Evolutionary conservation across 2,329 filamentous ascomycete genomes (phyloP).

Genomic region (Trichophyton benhamiae): DNA sequence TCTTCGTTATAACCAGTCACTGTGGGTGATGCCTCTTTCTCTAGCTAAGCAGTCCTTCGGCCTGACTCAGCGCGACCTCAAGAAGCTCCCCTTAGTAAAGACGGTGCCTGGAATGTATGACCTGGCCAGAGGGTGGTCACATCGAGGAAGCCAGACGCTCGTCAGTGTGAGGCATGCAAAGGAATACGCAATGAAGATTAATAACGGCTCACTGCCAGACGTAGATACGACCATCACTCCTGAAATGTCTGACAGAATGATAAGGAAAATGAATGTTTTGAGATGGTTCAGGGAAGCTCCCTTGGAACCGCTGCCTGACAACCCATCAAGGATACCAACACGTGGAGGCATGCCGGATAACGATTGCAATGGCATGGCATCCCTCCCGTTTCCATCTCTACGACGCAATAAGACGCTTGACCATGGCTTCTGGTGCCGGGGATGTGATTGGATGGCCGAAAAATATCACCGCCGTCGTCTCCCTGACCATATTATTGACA

Average conservation of each 20-base stretch:
- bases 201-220: neutral
- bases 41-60: slow-evolving; percentile 1
- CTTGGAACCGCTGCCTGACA: neutral
- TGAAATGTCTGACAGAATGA: neutral
- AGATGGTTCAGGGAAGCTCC: neutral
- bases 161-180: neutral
- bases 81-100: neutral
- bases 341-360: neutral
- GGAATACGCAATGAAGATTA: neutral
- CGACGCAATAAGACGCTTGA: neutral
- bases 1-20: slow-evolving; percentile 10
- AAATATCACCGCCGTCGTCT: neutral
- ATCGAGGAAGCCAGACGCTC: neutral
- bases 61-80: neutral
- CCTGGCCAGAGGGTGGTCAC: neutral
- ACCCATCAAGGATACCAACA: neutral
- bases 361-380: neutral
- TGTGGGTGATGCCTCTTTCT: neutral
- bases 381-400: neutral
- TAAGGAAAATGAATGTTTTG: neutral
- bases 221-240: neutral
- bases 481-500: neutral
- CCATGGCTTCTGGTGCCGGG: neutral
- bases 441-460: neutral
- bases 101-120: neutral